These are phyloP conservation scores for Coemansia sp. DNA, from an alignment of 192 early-diverging fungal species.

Conservation along the genomic window DNA sequence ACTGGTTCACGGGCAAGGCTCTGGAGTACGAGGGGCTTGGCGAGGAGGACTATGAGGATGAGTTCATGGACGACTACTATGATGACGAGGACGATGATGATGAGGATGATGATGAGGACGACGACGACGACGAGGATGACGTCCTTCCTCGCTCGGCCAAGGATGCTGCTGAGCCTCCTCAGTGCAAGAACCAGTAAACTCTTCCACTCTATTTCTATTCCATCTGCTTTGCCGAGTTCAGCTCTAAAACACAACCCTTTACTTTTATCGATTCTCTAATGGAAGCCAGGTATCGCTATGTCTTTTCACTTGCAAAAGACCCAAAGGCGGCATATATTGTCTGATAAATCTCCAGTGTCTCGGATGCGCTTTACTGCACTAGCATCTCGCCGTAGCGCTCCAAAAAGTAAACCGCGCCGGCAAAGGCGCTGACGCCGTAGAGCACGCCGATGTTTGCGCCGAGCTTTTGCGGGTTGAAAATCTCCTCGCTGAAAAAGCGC, in stretches of 20 bases:
- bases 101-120: constrained; percentile 40
- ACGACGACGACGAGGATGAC: constrained; percentile 48
- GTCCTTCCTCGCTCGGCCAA: constrained; percentile 47
- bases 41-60: constrained; percentile 41
- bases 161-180: constrained; percentile 49
- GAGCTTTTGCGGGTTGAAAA: constrained; percentile 39
- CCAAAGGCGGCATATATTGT: too few relatives aligned
- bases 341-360: background rate
- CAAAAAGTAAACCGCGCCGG: constrained; percentile 50
- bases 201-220: background rate
- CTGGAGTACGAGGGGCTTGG: constrained; percentile 66
- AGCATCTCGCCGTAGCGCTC: constrained; percentile 47
- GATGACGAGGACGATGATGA: constrained; percentile 47
- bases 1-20: constrained; percentile 99
- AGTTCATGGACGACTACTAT: constrained; percentile 46
- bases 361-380: constrained; percentile 20
- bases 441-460: constrained; percentile 41
- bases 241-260: too few relatives aligned
- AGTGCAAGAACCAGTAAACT: constrained; percentile 56
- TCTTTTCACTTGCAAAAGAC: too few relatives aligned
- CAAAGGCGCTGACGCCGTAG: constrained; percentile 52
- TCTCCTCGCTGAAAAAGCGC: constrained; percentile 48
- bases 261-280: background rate
- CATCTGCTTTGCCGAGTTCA: too few relatives aligned
- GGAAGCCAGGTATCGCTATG: too few relatives aligned